These are phyloP conservation scores for Ceratobasidium sp. DNA, from an alignment of 1,284 basidiomycete species.

Conservation along the genomic window DNA sequence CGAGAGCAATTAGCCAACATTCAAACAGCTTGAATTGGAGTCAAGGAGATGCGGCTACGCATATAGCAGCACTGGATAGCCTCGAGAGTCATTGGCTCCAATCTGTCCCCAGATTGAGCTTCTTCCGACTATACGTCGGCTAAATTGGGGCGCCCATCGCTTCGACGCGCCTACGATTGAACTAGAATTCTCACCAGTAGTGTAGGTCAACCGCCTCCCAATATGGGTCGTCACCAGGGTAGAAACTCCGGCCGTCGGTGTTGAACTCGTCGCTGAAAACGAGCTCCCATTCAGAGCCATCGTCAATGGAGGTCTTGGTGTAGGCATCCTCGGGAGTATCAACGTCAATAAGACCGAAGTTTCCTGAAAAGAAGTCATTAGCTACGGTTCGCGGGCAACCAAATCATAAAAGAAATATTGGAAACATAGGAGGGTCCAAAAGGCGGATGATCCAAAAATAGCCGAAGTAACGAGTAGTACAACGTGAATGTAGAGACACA, in stretches of 20 bases:
- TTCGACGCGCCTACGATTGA: background rate
- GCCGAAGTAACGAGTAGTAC: background rate
- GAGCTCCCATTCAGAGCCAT: slow-evolving; percentile 59
- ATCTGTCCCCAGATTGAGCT: slow-evolving; percentile 3
- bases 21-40: background rate
- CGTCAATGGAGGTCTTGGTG: slow-evolving; percentile 55
- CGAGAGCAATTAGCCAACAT: background rate
- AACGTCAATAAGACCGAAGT: slow-evolving; percentile 79
- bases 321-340: slow-evolving; percentile 70
- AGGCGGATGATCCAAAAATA: background rate
- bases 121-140: background rate
- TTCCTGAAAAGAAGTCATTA: slow-evolving; percentile 58
- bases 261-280: slow-evolving; percentile 68
- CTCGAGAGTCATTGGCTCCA: background rate
- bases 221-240: slow-evolving; percentile 71
- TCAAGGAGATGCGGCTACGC: background rate
- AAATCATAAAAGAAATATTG: background rate
- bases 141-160: slow-evolving; percentile 1
- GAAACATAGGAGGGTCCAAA: background rate
- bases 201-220: slow-evolving; percentile 85
- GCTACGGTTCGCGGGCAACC: background rate
- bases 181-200: slow-evolving; percentile 68
- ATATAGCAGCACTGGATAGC: background rate
- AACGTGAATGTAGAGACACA: background rate
- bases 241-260: slow-evolving; percentile 76